These are phyloP conservation scores for Diplodia sapinea DNA, from an alignment of 2,329 filamentous ascomycete genomes.

Conservation along the genomic window DNA sequence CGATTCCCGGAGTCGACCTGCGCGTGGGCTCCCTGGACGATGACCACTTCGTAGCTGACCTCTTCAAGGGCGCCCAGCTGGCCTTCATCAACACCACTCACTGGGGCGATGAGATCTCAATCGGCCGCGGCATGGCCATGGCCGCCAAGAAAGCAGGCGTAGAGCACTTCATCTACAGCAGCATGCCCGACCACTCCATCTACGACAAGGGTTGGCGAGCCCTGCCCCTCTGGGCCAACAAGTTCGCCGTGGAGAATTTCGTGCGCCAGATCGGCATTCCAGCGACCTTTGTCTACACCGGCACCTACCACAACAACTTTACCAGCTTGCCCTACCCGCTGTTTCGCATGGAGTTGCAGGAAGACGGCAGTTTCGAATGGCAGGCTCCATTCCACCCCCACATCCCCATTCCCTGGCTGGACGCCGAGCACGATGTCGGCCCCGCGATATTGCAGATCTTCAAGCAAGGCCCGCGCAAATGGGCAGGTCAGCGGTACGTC, in stretches of 20 bases:
- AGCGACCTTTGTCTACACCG: conserved; percentile 92
- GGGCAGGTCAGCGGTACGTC: conserved; percentile 72
- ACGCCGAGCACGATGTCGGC: conserved; percentile 94
- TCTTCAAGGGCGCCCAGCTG: conserved; percentile 83
- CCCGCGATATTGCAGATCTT: conserved; percentile 91
- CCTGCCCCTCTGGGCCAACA: conserved; percentile 87
- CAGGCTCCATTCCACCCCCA: conserved; percentile 91
- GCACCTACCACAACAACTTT: conserved; percentile 99
- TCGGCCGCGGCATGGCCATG: conserved; percentile 86
- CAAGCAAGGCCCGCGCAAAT: conserved; percentile 87
- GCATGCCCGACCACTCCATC: conserved; percentile 91
- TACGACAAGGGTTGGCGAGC: conserved; percentile 79
- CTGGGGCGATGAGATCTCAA: conserved; percentile 90
- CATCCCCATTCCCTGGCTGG: conserved; percentile 89
- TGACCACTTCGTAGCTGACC: conserved; percentile 74
- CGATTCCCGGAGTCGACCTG: conserved; percentile 80
- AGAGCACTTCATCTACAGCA: conserved; percentile 93
- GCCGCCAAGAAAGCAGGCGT: conserved; percentile 84
- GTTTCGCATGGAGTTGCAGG: conserved; percentile 90
- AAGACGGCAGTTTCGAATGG: conserved; percentile 88
- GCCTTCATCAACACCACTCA: conserved; percentile 99
- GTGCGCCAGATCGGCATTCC: conserved; percentile 80
- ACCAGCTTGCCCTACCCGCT: conserved; percentile 89
- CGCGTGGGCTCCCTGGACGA: conserved; percentile 71
- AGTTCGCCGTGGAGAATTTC: conserved; percentile 92